Base-by-base conservation (phyloP, 2,329 filamentous ascomycete species). In the Aureobasidium sp. region DNA sequence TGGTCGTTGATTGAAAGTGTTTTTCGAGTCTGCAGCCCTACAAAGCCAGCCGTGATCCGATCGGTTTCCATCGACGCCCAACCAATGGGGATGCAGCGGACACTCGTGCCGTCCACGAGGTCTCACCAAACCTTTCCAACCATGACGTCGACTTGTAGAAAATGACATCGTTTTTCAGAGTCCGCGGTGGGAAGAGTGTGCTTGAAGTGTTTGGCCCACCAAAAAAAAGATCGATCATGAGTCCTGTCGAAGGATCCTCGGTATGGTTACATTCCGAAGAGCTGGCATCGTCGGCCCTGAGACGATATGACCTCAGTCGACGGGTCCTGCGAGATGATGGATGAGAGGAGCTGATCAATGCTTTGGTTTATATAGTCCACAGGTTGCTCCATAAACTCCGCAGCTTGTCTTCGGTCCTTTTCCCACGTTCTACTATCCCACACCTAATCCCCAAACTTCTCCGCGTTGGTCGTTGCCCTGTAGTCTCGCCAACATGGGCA, bases 11-110 rank as follows among this genome's bases (percentile, higher is more conserved):
- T 50, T 16, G 35, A 40, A 40, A 37, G 47, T 40, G 10, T 39
- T n/a, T n/a, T n/a, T 16, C 32, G 10, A 19, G 12, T 24, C 21
- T 40, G 47, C 19, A 40, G 47, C 47, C 47, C 47, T 50, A 27
- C 17, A 35, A 50, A 50, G 47, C 47, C 47, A 50, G 35, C 47
- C 47, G 47, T 24, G 47, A 32, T 39, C 47, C 47, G 47, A 50
- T 50, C 25, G 34, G n/a, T n/a, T 50, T 50, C 25, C 7, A 6
- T 30, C 6, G 12, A n/a, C 12, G 8, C 7, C 5, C 27, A n/a
- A 32, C 35, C 47, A 50, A 39, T 39, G 24, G 35, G 37, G 40
- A 17, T 6, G 7, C 17, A 1, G 12, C 47, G 47, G 37, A 6
- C 25, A 17, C 35, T 39, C 37, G 47, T 40, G 24, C 25, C 25